phyloP scores from a whole-genome alignment of 345 rosid species.

The Lepidium aucheri region DNA sequence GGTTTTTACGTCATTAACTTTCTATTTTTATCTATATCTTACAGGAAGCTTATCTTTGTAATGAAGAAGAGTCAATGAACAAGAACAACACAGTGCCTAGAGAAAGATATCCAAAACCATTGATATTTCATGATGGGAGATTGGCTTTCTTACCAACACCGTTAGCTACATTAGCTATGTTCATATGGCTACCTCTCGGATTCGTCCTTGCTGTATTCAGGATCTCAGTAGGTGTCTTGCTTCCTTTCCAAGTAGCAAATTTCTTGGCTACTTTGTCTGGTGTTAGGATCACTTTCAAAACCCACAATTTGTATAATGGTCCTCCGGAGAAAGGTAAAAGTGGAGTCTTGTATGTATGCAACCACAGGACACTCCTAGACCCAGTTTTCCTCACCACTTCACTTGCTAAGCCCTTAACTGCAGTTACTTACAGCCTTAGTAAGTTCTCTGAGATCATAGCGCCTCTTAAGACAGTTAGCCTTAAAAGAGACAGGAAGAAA shows the following conservation, averaged over 20 bases:
- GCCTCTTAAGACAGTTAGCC: constrained; percentile 71
- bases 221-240: constrained; percentile 43
- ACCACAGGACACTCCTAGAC: constrained; percentile 77
- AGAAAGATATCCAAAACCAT: constrained; percentile 78
- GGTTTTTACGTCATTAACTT: not conserved
- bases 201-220: constrained; percentile 54
- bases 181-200: constrained; percentile 74
- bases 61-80: constrained; percentile 36
- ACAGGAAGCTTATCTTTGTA: constrained; percentile 72
- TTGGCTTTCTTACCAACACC: constrained; percentile 95
- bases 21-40: not conserved
- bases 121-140: constrained; percentile 92
- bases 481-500: constrained; percentile 55
- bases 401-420: constrained; percentile 56
- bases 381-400: constrained; percentile 70
- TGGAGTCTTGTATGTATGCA: constrained; percentile 83
- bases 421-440: constrained; percentile 90
- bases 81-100: constrained; percentile 42
- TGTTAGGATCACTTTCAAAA: constrained; percentile 31
- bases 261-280: constrained; percentile 44
- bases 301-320: constrained; percentile 6
- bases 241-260: constrained; percentile 53
- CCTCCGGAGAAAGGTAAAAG: constrained; percentile 25
- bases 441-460: constrained; percentile 73
- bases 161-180: constrained; percentile 57